phyloP scores from a whole-genome alignment of 2,329 filamentous ascomycete genomes.

The Microascus cirrosus region DNA sequence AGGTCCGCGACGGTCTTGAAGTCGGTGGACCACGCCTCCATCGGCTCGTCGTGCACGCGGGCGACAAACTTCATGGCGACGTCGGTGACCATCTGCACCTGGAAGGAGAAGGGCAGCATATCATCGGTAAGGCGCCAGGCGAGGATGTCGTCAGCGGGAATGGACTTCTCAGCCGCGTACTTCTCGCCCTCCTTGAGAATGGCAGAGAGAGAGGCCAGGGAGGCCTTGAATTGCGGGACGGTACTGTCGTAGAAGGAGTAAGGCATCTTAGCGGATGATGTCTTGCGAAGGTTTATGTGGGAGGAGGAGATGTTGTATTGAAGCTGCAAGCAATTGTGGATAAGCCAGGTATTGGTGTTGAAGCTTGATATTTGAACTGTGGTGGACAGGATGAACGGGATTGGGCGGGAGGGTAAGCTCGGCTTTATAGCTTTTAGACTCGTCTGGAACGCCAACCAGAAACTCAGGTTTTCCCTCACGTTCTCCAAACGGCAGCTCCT shows the following conservation, averaged over 20 bases:
- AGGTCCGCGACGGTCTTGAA: constrained; percentile 21
- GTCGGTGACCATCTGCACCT: constrained; percentile 22
- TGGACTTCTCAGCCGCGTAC: constrained; percentile 11
- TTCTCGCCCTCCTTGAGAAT: constrained; percentile 15
- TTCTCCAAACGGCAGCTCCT: background rate
- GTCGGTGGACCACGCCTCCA: constrained; percentile 13
- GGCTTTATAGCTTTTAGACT: background rate
- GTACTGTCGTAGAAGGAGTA: constrained; percentile 16
- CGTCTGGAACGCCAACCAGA: background rate
- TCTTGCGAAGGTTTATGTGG: background rate
- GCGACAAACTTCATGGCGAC: constrained; percentile 18
- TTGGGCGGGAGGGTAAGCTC: background rate
- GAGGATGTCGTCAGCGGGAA: constrained; percentile 16
- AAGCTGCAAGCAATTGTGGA: background rate
- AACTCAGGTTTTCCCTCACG: background rate
- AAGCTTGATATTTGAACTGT: background rate
- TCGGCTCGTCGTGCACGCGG: constrained; percentile 18
- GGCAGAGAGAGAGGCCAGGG: constrained; percentile 11
- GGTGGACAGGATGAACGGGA: background rate
- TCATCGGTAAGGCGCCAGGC: constrained; percentile 22
- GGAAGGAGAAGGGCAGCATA: constrained; percentile 31
- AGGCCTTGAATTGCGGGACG: constrained; percentile 11
- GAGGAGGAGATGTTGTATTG: background rate
- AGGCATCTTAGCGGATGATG: constrained; percentile 8
- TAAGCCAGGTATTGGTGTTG: background rate